Percentiles rank a stretch among this genome's conserved stretches.
phyloP scores from a whole-genome alignment of 1,139 yeast species.

The Sugiyamaella xylanicola region DNA sequence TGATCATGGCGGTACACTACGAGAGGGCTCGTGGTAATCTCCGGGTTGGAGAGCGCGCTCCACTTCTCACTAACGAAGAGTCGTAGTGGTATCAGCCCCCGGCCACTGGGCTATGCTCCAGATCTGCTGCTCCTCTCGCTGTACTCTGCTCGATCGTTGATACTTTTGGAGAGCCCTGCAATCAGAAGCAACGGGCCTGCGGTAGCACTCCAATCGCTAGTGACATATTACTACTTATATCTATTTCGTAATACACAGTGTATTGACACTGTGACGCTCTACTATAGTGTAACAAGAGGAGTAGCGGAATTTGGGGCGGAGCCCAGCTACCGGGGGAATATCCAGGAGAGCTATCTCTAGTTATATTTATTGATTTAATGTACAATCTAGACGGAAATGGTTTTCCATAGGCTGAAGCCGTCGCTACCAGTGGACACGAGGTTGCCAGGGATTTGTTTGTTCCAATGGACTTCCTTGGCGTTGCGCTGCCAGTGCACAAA shows the following conservation, averaged over 20 bases:
- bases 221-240: too few relatives aligned
- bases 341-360: neutral
- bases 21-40: conserved; percentile 30
- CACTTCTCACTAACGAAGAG: conserved; percentile 13
- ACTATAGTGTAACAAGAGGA: too few relatives aligned
- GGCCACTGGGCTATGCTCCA: neutral
- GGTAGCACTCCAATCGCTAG: too few relatives aligned
- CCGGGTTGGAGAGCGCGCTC: conserved; percentile 19
- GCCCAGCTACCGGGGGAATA: conserved; percentile 1
- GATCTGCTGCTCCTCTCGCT: neutral
- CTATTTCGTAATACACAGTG: too few relatives aligned
- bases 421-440: conserved; percentile 94
- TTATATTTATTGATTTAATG: neutral
- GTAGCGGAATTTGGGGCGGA: neutral
- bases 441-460: conserved; percentile 93
- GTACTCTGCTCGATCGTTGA: neutral
- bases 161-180: too few relatives aligned
- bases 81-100: neutral
- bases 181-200: too few relatives aligned
- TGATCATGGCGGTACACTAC: conserved; percentile 55
- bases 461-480: conserved; percentile 98
- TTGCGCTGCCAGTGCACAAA: conserved; percentile 98
- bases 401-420: conserved; percentile 94
- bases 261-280: too few relatives aligned
- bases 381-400: conserved; percentile 72